phyloP scores from a whole-genome alignment of 75 land plant genomes.

The Gnetum montanum region DNA sequence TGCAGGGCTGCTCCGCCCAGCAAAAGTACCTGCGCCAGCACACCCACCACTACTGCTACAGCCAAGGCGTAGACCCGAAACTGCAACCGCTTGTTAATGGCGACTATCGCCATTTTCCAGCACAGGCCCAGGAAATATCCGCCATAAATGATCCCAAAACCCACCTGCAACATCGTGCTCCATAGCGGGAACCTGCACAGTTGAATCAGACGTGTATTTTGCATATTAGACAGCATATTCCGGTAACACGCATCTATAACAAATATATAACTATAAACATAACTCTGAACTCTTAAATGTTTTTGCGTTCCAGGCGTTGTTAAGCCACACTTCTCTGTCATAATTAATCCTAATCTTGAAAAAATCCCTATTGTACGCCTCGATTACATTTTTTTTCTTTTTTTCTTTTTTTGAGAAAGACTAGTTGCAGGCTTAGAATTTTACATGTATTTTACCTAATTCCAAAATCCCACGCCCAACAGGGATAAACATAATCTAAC shows the following conservation, averaged over 20 bases:
- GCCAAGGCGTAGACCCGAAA: slow-evolving; percentile 42
- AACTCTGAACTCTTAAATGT: neutral
- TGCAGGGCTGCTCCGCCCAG: slow-evolving; percentile 36
- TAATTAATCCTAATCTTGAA: too few relatives aligned
- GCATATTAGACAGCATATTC: neutral
- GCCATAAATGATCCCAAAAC: slow-evolving; percentile 32
- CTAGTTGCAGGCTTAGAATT: too few relatives aligned
- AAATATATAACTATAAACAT: neutral
- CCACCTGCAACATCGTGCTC: slow-evolving; percentile 33
- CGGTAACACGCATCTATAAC: neutral
- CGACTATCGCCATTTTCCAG: slow-evolving; percentile 43
- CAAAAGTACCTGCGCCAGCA: slow-evolving; percentile 43
- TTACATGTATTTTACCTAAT: too few relatives aligned
- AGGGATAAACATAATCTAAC: too few relatives aligned
- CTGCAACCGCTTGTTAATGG: slow-evolving; percentile 59
- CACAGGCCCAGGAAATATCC: slow-evolving; percentile 40
- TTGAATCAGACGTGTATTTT: neutral
- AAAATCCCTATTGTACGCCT: too few relatives aligned
- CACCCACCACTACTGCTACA: slow-evolving; percentile 20
- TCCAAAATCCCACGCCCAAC: too few relatives aligned
- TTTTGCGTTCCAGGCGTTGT: too few relatives aligned
- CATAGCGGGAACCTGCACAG: slow-evolving; percentile 53
- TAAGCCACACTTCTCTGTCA: too few relatives aligned
- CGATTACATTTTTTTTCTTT: too few relatives aligned
- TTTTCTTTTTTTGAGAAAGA: too few relatives aligned